A percentile compares a stretch with the other conserved stretches of the same genome.
Evolutionary conservation across 2,329 filamentous ascomycete genomes (phyloP).

Genomic region (Pyricularia pennisetigena): DNA sequence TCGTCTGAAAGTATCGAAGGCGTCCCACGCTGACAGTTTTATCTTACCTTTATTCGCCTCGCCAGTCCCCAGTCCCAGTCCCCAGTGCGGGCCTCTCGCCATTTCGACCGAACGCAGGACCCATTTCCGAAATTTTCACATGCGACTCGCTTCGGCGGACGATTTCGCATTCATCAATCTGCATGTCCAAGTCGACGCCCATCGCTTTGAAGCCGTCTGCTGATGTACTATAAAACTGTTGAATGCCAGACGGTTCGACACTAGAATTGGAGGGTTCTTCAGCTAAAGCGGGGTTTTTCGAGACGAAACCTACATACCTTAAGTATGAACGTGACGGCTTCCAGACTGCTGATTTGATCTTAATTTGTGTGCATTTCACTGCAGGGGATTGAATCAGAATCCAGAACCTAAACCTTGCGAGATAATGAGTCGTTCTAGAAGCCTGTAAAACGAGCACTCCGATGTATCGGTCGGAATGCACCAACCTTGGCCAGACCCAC

Average conservation of each 20-base stretch:
- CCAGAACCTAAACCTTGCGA: not conserved
- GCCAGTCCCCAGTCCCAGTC: not conserved
- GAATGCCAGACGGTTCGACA: not conserved
- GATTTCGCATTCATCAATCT: not conserved
- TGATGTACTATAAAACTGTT: not conserved
- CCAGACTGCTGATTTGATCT: not conserved
- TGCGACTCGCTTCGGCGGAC: not conserved
- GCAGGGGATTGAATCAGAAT: not conserved
- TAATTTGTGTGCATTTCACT: not conserved
- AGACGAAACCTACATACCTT: not conserved
- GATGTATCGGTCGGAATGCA: not conserved
- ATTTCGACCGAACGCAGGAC: not conserved
- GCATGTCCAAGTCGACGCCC: not conserved
- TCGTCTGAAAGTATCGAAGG: not conserved
- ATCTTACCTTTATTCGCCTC: not conserved
- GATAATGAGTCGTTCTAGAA: not conserved
- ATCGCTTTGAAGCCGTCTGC: not conserved
- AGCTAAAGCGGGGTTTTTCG: not conserved
- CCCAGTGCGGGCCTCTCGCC: not conserved
- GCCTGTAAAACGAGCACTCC: not conserved
- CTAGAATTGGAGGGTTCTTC: not conserved
- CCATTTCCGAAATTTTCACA: not conserved
- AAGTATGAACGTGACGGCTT: not conserved
- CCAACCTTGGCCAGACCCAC: not conserved
- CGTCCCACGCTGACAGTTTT: not conserved